phyloP scores from a whole-genome alignment of 805 yeast species.

The Wickerhamiella occidentalis region DNA sequence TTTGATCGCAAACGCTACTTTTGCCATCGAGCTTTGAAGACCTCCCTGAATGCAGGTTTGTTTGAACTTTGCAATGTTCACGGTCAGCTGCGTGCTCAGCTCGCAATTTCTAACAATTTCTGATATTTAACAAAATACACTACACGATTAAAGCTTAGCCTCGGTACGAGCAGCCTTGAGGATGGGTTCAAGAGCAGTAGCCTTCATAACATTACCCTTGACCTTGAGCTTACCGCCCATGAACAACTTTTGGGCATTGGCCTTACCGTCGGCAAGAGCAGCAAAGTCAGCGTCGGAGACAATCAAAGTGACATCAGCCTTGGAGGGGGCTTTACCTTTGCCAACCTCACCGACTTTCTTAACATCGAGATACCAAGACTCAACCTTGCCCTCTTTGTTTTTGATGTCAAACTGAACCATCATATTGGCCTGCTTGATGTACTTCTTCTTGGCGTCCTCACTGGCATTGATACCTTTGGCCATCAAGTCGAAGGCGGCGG shows the following conservation, averaged over 20 bases:
- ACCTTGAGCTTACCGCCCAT: constrained; percentile 76
- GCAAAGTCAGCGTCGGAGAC: constrained; percentile 58
- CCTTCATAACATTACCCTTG: constrained; percentile 86
- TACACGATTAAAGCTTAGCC: constrained; percentile 32
- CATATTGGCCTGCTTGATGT: constrained; percentile 42
- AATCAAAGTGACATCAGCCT: constrained; percentile 52
- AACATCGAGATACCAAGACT: constrained; percentile 57
- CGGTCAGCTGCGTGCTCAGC: too few relatives aligned
- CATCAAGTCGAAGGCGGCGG: constrained; percentile 30
- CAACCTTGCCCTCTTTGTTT: constrained; percentile 46
- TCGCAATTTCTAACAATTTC: too few relatives aligned
- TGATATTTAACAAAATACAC: neutral
- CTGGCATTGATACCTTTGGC: constrained; percentile 24
- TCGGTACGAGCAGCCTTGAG: constrained; percentile 43
- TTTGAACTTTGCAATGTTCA: too few relatives aligned
- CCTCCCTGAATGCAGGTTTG: too few relatives aligned
- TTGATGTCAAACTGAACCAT: constrained; percentile 54
- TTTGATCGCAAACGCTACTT: too few relatives aligned
- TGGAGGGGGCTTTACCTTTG: constrained; percentile 30
- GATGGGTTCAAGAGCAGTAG: constrained; percentile 59
- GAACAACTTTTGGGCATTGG: constrained; percentile 74
- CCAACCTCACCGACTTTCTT: constrained; percentile 46
- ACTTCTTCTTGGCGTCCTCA: constrained; percentile 25
- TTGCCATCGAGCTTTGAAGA: too few relatives aligned
- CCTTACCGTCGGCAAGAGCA: constrained; percentile 62